Percentiles rank a stretch among this genome's conserved stretches.
Evolutionary conservation across 306 rosid genomes (phyloP).

Genomic region (Rosa lucieae): DNA sequence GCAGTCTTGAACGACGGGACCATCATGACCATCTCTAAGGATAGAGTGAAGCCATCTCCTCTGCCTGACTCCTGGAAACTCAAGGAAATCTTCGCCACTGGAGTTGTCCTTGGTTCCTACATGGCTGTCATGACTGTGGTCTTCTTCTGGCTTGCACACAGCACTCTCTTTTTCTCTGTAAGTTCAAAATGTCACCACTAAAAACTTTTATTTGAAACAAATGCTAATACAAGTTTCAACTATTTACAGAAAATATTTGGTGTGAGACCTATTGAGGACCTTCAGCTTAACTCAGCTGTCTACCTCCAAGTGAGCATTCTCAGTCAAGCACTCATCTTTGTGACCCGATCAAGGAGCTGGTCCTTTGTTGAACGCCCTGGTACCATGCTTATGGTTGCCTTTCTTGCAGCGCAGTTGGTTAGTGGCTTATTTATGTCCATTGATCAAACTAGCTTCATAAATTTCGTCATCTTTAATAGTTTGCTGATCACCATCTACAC

Average conservation of each 20-base stretch:
- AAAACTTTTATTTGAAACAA: neutral
- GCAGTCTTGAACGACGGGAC: conserved; percentile 90
- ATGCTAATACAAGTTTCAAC: neutral
- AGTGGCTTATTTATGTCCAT: conserved; percentile 7
- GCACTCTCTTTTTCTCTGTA: conserved; percentile 61
- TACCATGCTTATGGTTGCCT: conserved; percentile 53
- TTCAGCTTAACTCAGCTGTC: conserved; percentile 70
- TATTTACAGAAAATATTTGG: conserved; percentile 45
- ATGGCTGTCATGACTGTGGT: conserved; percentile 77
- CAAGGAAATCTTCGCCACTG: conserved; percentile 80
- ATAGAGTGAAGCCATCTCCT: conserved; percentile 90
- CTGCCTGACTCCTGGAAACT: conserved; percentile 98
- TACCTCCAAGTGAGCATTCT: conserved; percentile 96
- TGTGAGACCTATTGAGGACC: conserved; percentile 37
- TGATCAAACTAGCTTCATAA: neutral
- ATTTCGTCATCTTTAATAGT: neutral
- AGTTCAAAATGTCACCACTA: conserved; percentile 20
- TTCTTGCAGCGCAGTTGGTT: conserved; percentile 84
- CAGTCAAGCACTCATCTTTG: conserved; percentile 92
- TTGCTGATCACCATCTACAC: neutral
- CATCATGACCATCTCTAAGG: conserved; percentile 96
- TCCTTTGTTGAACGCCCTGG: conserved; percentile 85
- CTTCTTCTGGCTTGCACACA: conserved; percentile 69
- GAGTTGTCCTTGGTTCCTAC: conserved; percentile 82
- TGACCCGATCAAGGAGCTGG: conserved; percentile 89